phyloP scores from a whole-genome alignment of 192 early-diverging fungal genomes.

The Geranomyces michiganensis region DNA sequence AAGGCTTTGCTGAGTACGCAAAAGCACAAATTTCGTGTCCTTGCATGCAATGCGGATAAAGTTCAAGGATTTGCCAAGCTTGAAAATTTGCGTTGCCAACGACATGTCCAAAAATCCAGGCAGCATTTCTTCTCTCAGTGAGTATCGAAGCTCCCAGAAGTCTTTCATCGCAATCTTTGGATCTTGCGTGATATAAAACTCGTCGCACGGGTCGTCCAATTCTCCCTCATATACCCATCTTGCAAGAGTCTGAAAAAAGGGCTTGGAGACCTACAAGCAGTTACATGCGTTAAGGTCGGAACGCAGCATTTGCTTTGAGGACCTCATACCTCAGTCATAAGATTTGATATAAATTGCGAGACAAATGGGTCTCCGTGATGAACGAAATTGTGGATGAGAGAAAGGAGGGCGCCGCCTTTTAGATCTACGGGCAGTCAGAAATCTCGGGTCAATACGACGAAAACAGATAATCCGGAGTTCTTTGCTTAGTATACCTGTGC shows the following conservation, averaged over 20 bases:
- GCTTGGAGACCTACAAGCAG: constrained; percentile 62
- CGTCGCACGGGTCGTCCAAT: constrained; percentile 85
- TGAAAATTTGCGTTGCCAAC: constrained; percentile 84
- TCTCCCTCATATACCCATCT: constrained; percentile 95
- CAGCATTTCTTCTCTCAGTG: constrained; percentile 76
- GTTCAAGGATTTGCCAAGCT: constrained; percentile 87
- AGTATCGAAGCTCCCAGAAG: constrained; percentile 84
- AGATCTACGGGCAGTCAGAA: constrained; percentile 32
- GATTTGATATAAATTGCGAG: constrained; percentile 70
- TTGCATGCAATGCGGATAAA: constrained; percentile 57
- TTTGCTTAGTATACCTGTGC: constrained; percentile 29
- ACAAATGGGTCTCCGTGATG: constrained; percentile 93
- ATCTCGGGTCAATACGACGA: no score
- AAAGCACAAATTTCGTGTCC: constrained; percentile 45
- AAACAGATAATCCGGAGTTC: not conserved
- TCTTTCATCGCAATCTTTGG: constrained; percentile 34
- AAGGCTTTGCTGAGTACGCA: constrained; percentile 20
- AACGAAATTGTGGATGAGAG: constrained; percentile 77
- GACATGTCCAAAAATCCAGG: constrained; percentile 77
- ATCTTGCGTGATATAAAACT: constrained; percentile 87
- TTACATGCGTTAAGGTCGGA: no score
- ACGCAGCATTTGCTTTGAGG: no score
- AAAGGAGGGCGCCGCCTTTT: constrained; percentile 73
- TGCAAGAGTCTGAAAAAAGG: constrained; percentile 89
- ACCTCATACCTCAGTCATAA: constrained; percentile 70